Evolutionary conservation across 306 rosid genomes (phyloP).

Genomic region (Glycyrrhiza uralensis): DNA sequence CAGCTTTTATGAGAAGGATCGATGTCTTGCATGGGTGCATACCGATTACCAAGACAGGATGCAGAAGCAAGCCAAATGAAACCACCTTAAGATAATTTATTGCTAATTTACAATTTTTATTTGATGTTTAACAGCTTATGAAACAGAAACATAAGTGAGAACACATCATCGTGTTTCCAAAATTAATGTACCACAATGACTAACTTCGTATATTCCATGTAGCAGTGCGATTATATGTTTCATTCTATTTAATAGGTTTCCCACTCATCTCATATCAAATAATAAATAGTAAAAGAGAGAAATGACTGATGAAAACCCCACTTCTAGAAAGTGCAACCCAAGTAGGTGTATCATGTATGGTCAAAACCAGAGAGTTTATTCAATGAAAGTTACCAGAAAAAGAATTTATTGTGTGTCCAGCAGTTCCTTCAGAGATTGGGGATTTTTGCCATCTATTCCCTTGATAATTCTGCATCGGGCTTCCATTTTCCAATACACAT

Average conservation of each 20-base stretch:
- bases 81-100: background rate
- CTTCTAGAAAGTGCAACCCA: background rate
- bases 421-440: conserved; percentile 30
- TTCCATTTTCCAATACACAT: conserved; percentile 34
- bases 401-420: conserved; percentile 12
- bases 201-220: background rate
- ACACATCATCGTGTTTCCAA: background rate
- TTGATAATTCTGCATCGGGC: conserved; percentile 33
- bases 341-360: background rate
- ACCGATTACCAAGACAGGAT: background rate
- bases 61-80: background rate
- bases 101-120: background rate
- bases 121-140: background rate
- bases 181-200: background rate
- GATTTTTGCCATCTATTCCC: conserved; percentile 25
- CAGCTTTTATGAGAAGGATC: background rate
- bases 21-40: background rate
- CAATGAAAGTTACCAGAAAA: conserved; percentile 33
- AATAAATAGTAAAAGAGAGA: background rate
- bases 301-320: background rate
- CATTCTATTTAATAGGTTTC: background rate
- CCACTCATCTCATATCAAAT: conserved; percentile 1
- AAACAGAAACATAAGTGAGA: background rate
- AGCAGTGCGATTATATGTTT: background rate
- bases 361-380: background rate